Evolutionary conservation across 805 yeast species (phyloP), one percentile per base, ranked within the genome.

Genomic region (Nakazawaea sp.): DNA sequence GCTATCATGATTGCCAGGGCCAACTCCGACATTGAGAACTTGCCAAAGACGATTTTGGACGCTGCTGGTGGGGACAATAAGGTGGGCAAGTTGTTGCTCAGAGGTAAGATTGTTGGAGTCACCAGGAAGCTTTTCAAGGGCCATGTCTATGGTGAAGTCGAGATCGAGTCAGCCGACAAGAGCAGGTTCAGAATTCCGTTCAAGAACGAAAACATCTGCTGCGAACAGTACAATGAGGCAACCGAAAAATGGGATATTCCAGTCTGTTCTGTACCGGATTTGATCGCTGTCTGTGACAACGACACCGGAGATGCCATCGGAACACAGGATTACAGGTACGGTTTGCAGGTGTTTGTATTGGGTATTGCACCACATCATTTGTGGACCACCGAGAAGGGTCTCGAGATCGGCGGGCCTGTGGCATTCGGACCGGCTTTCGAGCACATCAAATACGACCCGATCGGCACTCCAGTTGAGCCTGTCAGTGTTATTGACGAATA

Each of bases 251-350:
- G 49, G 28, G 49, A 48, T 21, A 48, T 57, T n/a, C 47, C 56
- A n/a, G 55, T 65, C 9, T 55, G 64, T 36, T 53, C 68, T 4
- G 72, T 66, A 28, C 74, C 74, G n/a, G 73, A 68, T 45, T 44
- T 68, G 36, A 65, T 68, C 42, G 45, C 70, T 2, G 68, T 68
- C 7, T 45, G 59, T 33, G 69, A 67, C 45, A 48, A 58, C 7
- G 67, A 64, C 27, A 51, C 60, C 23, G 72, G 72, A 26, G 70
- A 64, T 39, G 71, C 71, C 11, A 61, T 66, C 9, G 72, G 72
- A 7, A 66, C 71, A 2, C 69, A 64, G n/a, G 73, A 68, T 26
- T 68, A 66, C 45, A 46, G 70, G 28, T 67, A 67, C 44, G 72
- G 73, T 4, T 40, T 68, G 34, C 36, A 61, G 27, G 72, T 67